A percentile compares a stretch with the other conserved stretches of the same genome.
These are phyloP conservation scores for Talaromyces trachyspermus DNA, from an alignment of 495 filamentous ascomycete genomes.

Conservation along the genomic window DNA sequence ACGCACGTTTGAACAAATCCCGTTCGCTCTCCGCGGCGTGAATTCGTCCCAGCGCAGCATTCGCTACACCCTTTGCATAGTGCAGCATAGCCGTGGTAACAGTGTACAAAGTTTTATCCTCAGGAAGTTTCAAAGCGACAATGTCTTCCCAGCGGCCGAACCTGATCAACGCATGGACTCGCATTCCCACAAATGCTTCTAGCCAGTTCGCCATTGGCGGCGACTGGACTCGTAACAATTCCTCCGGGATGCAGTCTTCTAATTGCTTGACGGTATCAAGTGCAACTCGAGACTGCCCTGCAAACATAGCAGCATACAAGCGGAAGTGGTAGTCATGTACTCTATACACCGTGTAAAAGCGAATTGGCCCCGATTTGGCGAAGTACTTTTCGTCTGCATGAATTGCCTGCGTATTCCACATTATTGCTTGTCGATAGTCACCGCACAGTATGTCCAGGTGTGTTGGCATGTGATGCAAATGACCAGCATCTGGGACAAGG, in stretches of 20 bases:
- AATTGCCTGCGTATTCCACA: slow-evolving; percentile 57
- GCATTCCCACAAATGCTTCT: slow-evolving; percentile 55
- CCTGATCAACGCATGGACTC: slow-evolving; percentile 56
- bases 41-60: slow-evolving; percentile 44
- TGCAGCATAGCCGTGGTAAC: slow-evolving; percentile 55
- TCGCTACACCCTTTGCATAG: slow-evolving; percentile 58
- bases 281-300: slow-evolving; percentile 48
- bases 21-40: slow-evolving; percentile 39
- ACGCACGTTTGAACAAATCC: slow-evolving; percentile 35
- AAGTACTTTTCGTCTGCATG: slow-evolving; percentile 55
- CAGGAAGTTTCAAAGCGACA: slow-evolving; percentile 37
- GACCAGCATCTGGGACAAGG: slow-evolving; percentile 58
- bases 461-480: slow-evolving; percentile 67
- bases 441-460: slow-evolving; percentile 63
- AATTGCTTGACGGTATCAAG: slow-evolving; percentile 46
- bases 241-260: slow-evolving; percentile 49
- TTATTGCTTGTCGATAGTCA: slow-evolving; percentile 54
- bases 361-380: slow-evolving; percentile 36
- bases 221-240: slow-evolving; percentile 50
- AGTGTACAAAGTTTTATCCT: slow-evolving; percentile 49
- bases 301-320: slow-evolving; percentile 67
- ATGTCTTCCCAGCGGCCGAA: slow-evolving; percentile 61
- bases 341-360: slow-evolving; percentile 64
- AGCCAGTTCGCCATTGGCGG: slow-evolving; percentile 70
- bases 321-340: slow-evolving; percentile 60